Conservation (phyloP, 805 yeast species). For the Priceomyces medius region DNA sequence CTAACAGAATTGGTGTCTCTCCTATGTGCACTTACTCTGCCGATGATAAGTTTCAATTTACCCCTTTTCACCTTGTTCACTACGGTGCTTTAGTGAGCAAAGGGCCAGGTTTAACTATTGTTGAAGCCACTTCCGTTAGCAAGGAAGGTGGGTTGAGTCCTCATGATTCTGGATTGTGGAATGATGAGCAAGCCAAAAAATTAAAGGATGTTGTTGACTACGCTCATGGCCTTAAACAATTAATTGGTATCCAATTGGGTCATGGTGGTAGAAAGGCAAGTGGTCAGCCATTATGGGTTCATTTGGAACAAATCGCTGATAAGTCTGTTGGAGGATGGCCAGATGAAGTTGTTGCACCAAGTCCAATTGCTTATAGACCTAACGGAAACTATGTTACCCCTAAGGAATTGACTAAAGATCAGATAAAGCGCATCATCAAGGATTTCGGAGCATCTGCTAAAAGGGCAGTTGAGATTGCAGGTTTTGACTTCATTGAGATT, state of each 20-base stretch:
- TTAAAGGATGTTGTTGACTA: slow-evolving; percentile 42
- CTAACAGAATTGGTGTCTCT: slow-evolving; percentile 55
- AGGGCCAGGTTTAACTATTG: slow-evolving; percentile 50
- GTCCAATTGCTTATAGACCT: slow-evolving; percentile 34
- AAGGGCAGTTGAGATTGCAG: slow-evolving; percentile 48
- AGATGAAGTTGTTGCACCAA: slow-evolving; percentile 45
- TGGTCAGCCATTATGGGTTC: slow-evolving; percentile 29
- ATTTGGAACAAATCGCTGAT: slow-evolving; percentile 28
- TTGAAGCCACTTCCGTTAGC: slow-evolving; percentile 45
- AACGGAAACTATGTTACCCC: slow-evolving; percentile 32
- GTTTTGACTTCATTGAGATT: slow-evolving; percentile 64
- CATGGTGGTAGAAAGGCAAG: slow-evolving; percentile 55
- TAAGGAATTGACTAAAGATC: slow-evolving; percentile 41
- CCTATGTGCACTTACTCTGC: slow-evolving; percentile 58
- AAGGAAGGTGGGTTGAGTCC: slow-evolving; percentile 44
- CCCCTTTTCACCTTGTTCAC: slow-evolving; percentile 49
- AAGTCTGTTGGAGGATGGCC: slow-evolving; percentile 42
- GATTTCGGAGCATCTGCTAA: slow-evolving; percentile 47
- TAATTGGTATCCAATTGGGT: slow-evolving; percentile 53
- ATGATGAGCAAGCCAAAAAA: slow-evolving; percentile 46
- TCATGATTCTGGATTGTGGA: slow-evolving; percentile 51
- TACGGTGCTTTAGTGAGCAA: slow-evolving; percentile 47
- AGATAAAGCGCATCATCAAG: slow-evolving; percentile 40
- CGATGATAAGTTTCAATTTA: slow-evolving; percentile 35
- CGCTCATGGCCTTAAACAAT: slow-evolving; percentile 44